These are phyloP conservation scores for Pythium aquatile DNA, from an alignment of 352 stramenopile genomes.

Conservation along the genomic window DNA sequence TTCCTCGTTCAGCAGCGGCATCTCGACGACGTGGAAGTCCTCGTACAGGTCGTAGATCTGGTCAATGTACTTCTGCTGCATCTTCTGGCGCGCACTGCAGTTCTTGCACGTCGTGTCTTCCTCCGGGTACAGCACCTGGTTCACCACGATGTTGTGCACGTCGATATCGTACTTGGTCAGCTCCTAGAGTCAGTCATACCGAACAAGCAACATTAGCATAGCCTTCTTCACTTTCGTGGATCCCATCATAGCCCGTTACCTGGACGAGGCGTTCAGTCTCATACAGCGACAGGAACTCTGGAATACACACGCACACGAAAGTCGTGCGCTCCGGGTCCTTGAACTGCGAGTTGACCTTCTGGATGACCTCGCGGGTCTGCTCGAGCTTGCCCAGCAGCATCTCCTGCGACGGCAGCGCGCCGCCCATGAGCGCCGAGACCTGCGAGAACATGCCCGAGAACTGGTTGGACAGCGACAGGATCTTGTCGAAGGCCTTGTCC, in stretches of 20 bases:
- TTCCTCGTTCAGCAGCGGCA: constrained; percentile 98
- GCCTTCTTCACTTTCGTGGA: too few relatives aligned
- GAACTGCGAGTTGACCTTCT: constrained; percentile 99
- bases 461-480: constrained; percentile 96
- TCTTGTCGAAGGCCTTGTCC: constrained; percentile 98
- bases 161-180: constrained; percentile 99
- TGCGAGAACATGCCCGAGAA: constrained; percentile 88
- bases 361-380: constrained; percentile 95
- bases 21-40: constrained; percentile 99
- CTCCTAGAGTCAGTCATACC: constrained; percentile 48
- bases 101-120: constrained; percentile 85
- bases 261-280: constrained; percentile 99
- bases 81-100: constrained; percentile 96
- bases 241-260: neutral
- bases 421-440: constrained; percentile 74
- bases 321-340: constrained; percentile 98
- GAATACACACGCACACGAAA: constrained; percentile 99
- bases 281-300: constrained; percentile 99
- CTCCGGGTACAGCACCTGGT: constrained; percentile 96
- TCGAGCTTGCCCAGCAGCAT: constrained; percentile 96
- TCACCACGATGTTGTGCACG: constrained; percentile 99
- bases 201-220: too few relatives aligned
- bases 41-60: constrained; percentile 99
- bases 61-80: constrained; percentile 99
- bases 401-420: constrained; percentile 86